Evolutionary conservation across 2,329 filamentous ascomycete species (phyloP).

Genomic region (Cytospora leucostoma): DNA sequence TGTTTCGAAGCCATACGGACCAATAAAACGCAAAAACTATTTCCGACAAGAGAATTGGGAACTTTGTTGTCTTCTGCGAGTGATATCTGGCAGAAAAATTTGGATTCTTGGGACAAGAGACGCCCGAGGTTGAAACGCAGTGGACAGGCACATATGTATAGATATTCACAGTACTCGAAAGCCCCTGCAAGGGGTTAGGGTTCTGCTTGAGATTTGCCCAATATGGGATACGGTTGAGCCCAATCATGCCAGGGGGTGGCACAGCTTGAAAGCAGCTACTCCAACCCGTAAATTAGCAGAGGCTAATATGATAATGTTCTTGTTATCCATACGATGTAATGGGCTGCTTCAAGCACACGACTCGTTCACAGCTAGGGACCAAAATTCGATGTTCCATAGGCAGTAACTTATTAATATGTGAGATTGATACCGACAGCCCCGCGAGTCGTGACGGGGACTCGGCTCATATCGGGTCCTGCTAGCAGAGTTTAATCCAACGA

Average conservation of each 20-base stretch:
- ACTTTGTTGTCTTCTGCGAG: background rate
- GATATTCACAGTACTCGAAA: no score
- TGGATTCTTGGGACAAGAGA: no score
- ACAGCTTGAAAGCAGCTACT: background rate
- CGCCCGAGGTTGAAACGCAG: background rate
- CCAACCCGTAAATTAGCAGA: background rate
- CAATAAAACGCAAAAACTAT: background rate
- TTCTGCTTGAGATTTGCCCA: no score
- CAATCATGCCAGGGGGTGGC: no score
- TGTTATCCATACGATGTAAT: background rate
- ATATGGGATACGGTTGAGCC: no score
- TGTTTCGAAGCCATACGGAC: conserved; percentile 11
- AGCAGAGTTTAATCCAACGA: conserved; percentile 12
- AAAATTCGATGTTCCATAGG: background rate
- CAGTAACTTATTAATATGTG: background rate
- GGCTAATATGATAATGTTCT: background rate
- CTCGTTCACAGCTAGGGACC: no score
- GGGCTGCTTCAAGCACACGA: background rate
- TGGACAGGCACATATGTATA: no score
- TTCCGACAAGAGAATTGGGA: background rate
- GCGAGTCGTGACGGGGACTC: background rate
- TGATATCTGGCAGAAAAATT: background rate
- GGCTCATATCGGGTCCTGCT: background rate
- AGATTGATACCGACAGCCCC: background rate
- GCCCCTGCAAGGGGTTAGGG: no score